A percentile compares a stretch with the other conserved stretches of the same genome.
phyloP scores from a whole-genome alignment of 495 filamentous ascomycete genomes.

The Rhypophila decipiens region DNA sequence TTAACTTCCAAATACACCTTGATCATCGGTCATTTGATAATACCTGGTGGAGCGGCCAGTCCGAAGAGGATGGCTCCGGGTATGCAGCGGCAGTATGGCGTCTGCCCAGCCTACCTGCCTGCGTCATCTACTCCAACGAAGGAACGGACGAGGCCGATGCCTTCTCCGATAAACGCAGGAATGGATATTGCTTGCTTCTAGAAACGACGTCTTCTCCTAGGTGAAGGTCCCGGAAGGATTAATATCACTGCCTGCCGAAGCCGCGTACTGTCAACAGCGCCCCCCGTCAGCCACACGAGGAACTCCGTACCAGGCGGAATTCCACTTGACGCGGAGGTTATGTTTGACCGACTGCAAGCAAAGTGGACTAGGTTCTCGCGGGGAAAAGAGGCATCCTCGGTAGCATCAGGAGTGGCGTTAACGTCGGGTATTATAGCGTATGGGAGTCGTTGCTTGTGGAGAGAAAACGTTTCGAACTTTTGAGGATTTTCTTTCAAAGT shows the following conservation, averaged over 20 bases:
- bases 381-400: neutral
- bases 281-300: neutral
- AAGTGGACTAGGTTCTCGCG: neutral
- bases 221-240: neutral
- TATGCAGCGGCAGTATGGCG: no score
- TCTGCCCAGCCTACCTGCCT: no score
- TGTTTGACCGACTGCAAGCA: no score
- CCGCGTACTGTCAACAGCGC: neutral
- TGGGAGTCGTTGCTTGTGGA: constrained; percentile 9
- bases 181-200: constrained; percentile 12
- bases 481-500: neutral
- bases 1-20: no score
- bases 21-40: no score
- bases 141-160: no score
- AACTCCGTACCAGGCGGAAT: no score
- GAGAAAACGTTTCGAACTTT: constrained; percentile 12
- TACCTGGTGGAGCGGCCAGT: no score
- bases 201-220: neutral
- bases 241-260: neutral
- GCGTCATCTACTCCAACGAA: no score
- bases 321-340: no score
- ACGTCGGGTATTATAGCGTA: constrained; percentile 11
- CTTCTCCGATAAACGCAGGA: no score
- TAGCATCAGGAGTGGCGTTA: neutral
- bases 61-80: no score